Evolutionary conservation across 768 basidiomycete species (phyloP).

Genomic region (Wakefieldia striispora): DNA sequence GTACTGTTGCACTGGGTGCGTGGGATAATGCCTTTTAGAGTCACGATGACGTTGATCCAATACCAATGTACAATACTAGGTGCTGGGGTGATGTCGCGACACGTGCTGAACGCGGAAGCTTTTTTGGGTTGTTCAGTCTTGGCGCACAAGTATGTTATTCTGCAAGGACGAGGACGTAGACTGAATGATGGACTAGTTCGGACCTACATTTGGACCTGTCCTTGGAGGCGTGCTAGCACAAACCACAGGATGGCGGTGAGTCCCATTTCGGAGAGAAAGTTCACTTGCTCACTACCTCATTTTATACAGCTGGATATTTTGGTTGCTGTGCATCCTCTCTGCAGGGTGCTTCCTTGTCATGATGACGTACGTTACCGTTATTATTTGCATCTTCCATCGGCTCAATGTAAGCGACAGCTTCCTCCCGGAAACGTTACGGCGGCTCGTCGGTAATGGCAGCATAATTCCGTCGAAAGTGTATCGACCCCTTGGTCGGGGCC

Average conservation of each 20-base stretch:
- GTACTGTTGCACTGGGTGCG: constrained; percentile 70
- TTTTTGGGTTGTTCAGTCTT: constrained; percentile 62
- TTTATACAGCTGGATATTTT: constrained; percentile 21
- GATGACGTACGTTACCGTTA: constrained; percentile 6
- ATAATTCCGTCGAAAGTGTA: constrained; percentile 25
- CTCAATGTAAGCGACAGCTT: constrained; percentile 13
- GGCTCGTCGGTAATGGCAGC: constrained; percentile 31
- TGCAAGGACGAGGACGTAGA: not conserved
- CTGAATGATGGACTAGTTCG: constrained; percentile 37
- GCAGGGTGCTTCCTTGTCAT: constrained; percentile 12
- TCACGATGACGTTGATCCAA: not conserved
- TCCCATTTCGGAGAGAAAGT: not conserved
- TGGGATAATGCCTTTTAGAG: not conserved
- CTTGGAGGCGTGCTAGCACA: constrained; percentile 56
- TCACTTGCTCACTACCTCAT: not conserved
- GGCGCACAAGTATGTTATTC: constrained; percentile 54
- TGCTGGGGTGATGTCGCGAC: constrained; percentile 76
- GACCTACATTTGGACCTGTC: constrained; percentile 51
- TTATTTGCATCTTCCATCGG: not conserved
- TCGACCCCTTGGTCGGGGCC: constrained; percentile 25
- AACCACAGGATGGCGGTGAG: constrained; percentile 62
- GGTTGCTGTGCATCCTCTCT: constrained; percentile 20
- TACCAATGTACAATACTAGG: too few relatives aligned
- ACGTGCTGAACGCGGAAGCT: constrained; percentile 70
- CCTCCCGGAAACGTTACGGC: constrained; percentile 21